Evolutionary conservation across 2,329 filamentous ascomycete species (phyloP), one percentile per base, ranked within the genome.

Genomic region (Stagonosporopsis cucurbitacearum): DNA sequence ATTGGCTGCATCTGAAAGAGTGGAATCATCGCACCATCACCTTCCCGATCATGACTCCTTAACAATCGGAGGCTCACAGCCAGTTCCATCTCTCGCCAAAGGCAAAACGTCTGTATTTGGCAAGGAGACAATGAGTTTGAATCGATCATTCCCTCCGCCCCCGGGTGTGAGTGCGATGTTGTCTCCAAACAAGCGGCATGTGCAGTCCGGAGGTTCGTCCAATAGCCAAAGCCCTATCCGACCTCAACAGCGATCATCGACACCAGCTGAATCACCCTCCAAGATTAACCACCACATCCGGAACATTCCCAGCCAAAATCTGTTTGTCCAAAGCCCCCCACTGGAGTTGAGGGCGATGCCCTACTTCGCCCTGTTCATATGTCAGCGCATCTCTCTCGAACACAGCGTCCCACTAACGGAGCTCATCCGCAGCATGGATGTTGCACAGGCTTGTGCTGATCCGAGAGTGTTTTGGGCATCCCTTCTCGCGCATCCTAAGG

Each of bases 341-440:
- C 7, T 41, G 8, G 26, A 48, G 2, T n/a, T 68, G 5, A 32
- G 33, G n/a, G 4, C 19, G 0, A 56, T 70, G 19, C 70, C 73
- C 0, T 77, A 72, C 54, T 68, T 66, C n/a, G 45, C 73, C 2
- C 60, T 69, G 1, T 75, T 72, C 52, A 73, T 75, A n/a, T 71
- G 70, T 43, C 57, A 52, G 17, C 69, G 72, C 4, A 35, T 77
- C 15, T 63, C 69, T 1, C 40, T 61, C 19, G 62, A 64, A 3
- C 37, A 48, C 22, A 57, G 49, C 0, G 35, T 70, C 3, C 15
- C 53, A 0, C 19, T 70, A 9, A 4, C 30, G n/a, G 53, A 65
- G 1, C 40, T 74, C 9, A 36, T 69, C 22, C n/a, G 28, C 12
- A 26, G 43, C 3, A 42, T 70, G 32, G 48, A 61, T 15, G 17